Base-by-base conservation (phyloP, 2,329 filamentous ascomycete species). In the Fusarium euwallaceae region DNA sequence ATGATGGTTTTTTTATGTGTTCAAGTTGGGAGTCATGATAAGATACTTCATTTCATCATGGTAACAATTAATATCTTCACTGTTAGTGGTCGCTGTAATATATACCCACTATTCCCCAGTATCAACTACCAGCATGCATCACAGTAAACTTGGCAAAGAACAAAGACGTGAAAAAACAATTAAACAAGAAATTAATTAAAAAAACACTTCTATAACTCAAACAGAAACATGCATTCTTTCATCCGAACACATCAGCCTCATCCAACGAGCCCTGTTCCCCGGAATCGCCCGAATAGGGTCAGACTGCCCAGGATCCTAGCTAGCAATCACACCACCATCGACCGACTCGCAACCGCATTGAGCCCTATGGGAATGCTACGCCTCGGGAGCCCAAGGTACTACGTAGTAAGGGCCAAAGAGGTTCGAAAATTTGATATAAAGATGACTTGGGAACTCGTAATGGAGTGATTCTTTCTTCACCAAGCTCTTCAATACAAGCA, bases 231-330 rank as follows among this genome's bases (percentile, higher is more conserved):
- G 20, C 41, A 51, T 53, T 34, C 22, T 41, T 53, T 61, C 64
- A 4, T 48, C 41, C 27, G 12, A 32, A 24, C 37, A 29, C 48
- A 43, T 43, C 45, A 58, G 36, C 62, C 66, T 39, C 27, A 67
- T 56, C 22, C 36, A 36, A 56, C 36, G 56, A 64, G 41, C 60
- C 48, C 60, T 45, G 34, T 64, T 64, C 73, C 70, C 73, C 73
- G 73, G 73, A 66, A 72, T 75, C 73, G 61, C 60, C 73, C 73
- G 73, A 74, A 75, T 76, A 75, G 70, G 37, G 64, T 74, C 73
- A 75, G 73, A 67, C 60, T 65, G 70, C 11, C 73, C 67, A 72
- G 73, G 73, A 55, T 41, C 64, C 48, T 64, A 66, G 27, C 70
- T 55, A 58, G 45, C 64, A 60, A 76, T 76, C 74, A 70, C 64